phyloP scores from a whole-genome alignment of 1,139 yeast genomes.

The Spathaspora jeffriesii region DNA sequence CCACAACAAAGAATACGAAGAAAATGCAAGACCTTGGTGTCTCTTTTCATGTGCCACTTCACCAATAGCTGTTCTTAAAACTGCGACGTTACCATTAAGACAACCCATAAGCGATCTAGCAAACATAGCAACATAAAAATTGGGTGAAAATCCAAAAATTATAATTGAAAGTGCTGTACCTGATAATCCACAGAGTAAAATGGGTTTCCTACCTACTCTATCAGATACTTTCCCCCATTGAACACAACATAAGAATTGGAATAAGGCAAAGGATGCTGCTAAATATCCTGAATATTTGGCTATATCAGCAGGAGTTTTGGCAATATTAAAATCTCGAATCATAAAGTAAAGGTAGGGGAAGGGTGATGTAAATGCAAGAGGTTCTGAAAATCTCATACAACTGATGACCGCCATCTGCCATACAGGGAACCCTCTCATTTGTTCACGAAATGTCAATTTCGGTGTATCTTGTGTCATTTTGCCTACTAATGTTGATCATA shows the following conservation, averaged over 20 bases:
- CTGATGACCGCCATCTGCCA: conserved; percentile 49
- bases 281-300: conserved; percentile 60
- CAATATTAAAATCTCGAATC: conserved; percentile 58
- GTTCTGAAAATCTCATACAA: conserved; percentile 56
- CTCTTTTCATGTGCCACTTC: conserved; percentile 56
- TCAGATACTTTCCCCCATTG: conserved; percentile 63
- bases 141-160: conserved; percentile 52
- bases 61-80: conserved; percentile 59
- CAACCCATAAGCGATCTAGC: conserved; percentile 58
- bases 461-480: conserved; percentile 1
- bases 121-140: conserved; percentile 49
- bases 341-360: conserved; percentile 67
- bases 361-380: conserved; percentile 62
- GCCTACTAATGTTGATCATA: neutral
- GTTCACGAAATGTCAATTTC: conserved; percentile 13
- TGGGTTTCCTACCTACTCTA: conserved; percentile 56
- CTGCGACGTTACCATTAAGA: conserved; percentile 63
- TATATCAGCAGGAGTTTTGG: conserved; percentile 51
- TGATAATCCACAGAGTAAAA: conserved; percentile 49
- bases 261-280: conserved; percentile 55
- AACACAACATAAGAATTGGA: conserved; percentile 55
- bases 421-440: conserved; percentile 46
- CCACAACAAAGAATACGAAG: conserved; percentile 60
- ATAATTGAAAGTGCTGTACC: conserved; percentile 53
- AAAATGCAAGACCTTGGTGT: conserved; percentile 64